A percentile compares a stretch with the other conserved stretches of the same genome.
Conservation (phyloP, 2,329 filamentous ascomycete species). For the Nemania diffusa region DNA sequence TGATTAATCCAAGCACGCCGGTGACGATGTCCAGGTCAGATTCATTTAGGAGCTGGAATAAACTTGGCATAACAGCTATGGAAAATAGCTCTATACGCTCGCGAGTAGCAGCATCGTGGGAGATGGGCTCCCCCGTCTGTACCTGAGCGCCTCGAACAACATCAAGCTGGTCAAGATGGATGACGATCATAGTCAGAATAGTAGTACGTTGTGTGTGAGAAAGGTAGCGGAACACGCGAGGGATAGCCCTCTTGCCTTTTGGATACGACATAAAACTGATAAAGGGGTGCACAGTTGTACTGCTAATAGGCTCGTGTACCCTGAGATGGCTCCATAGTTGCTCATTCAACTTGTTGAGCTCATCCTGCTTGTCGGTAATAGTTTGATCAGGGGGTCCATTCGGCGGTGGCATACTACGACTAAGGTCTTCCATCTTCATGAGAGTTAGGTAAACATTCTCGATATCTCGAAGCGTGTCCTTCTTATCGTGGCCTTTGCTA, state of each 20-base stretch:
- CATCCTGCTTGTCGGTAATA: constrained; percentile 76
- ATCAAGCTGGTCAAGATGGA: constrained; percentile 91
- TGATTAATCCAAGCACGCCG: constrained; percentile 85
- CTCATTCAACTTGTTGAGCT: constrained; percentile 85
- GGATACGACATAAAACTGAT: constrained; percentile 93
- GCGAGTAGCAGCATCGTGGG: constrained; percentile 78
- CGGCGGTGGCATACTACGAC: constrained; percentile 78
- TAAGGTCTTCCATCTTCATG: constrained; percentile 95
- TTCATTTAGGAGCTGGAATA: constrained; percentile 91
- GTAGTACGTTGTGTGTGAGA: constrained; percentile 93
- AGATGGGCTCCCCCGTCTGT: constrained; percentile 74
- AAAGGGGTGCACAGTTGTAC: constrained; percentile 85
- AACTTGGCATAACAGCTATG: constrained; percentile 85
- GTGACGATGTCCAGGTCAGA: constrained; percentile 91
- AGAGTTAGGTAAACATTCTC: constrained; percentile 88
- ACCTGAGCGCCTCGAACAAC: constrained; percentile 86
- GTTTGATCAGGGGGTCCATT: constrained; percentile 73
- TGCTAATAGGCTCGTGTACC: constrained; percentile 89
- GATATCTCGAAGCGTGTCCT: constrained; percentile 84
- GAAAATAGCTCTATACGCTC: constrained; percentile 95
- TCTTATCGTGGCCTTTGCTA: constrained; percentile 73
- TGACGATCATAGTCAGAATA: constrained; percentile 93
- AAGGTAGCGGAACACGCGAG: constrained; percentile 93
- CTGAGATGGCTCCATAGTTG: constrained; percentile 88
- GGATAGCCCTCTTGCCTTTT: constrained; percentile 96